These are phyloP conservation scores for Neurospora sp. DNA, from an alignment of 495 filamentous ascomycete species.

Conservation along the genomic window DNA sequence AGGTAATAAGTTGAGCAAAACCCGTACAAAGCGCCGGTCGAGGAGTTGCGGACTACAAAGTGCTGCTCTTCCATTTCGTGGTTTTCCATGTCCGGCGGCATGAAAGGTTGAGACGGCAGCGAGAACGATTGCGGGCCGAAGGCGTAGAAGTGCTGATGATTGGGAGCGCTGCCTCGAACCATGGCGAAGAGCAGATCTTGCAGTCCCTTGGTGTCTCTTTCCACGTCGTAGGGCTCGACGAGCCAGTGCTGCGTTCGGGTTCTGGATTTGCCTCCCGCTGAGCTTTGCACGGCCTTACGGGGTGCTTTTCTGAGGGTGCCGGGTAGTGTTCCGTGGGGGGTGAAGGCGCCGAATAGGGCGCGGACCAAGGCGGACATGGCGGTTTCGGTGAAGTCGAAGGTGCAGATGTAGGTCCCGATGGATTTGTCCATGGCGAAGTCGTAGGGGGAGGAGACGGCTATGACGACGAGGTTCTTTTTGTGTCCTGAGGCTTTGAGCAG, in stretches of 20 bases:
- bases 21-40: slow-evolving; percentile 75
- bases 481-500: slow-evolving; percentile 45
- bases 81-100: neutral
- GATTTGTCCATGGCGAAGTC: slow-evolving; percentile 88
- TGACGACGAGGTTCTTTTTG: slow-evolving; percentile 68
- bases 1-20: slow-evolving; percentile 77
- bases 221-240: slow-evolving; percentile 65
- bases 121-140: neutral
- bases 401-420: slow-evolving; percentile 83
- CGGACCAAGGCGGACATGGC: slow-evolving; percentile 75
- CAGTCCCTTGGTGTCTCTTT: slow-evolving; percentile 61
- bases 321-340: slow-evolving; percentile 61
- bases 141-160: slow-evolving; percentile 29
- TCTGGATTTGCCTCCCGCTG: slow-evolving; percentile 69
- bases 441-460: slow-evolving; percentile 86
- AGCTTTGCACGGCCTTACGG: slow-evolving; percentile 62
- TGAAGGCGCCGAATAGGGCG: slow-evolving; percentile 67
- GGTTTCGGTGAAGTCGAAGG: slow-evolving; percentile 88
- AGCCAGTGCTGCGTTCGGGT: slow-evolving; percentile 54
- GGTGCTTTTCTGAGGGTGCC: slow-evolving; percentile 51
- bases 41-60: slow-evolving; percentile 86
- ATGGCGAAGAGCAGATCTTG: neutral
- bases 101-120: neutral
- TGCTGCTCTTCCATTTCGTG: slow-evolving; percentile 52
- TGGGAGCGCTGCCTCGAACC: slow-evolving; percentile 33